Evolutionary conservation across 345 rosid genomes (phyloP).

Genomic region (Turnera subulata): DNA sequence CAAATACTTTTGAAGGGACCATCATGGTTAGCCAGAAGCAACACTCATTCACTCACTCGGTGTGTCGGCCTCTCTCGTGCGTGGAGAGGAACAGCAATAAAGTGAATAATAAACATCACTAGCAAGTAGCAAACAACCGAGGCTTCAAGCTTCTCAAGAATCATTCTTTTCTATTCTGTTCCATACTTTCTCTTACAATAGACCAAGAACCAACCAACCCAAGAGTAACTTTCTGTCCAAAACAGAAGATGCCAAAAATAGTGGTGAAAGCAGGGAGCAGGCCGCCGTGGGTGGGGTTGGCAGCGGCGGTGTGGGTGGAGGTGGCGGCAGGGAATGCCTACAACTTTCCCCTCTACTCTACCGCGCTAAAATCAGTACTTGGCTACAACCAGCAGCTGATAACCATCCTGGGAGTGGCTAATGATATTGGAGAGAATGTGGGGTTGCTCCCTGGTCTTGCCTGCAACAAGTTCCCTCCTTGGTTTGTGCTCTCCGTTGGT

Average conservation of each 20-base stretch:
- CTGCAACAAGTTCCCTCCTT: conserved; percentile 87
- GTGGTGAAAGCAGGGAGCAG: conserved; percentile 73
- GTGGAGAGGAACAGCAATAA: too few relatives aligned
- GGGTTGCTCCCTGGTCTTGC: conserved; percentile 84
- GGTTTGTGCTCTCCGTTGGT: conserved; percentile 75
- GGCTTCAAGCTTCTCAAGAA: too few relatives aligned
- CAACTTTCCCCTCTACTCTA: conserved; percentile 82
- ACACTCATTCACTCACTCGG: too few relatives aligned
- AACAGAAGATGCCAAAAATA: conserved; percentile 32
- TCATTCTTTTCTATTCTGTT: too few relatives aligned
- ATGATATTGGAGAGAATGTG: conserved; percentile 84
- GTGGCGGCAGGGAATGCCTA: conserved; percentile 58
- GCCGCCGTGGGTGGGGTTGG: conserved; percentile 96
- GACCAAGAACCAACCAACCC: too few relatives aligned
- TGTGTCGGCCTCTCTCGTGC: too few relatives aligned
- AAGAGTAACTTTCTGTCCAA: too few relatives aligned
- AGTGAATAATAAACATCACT: too few relatives aligned
- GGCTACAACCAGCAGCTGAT: conserved; percentile 80
- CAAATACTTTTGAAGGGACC: too few relatives aligned
- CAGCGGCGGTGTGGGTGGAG: conserved; percentile 90
- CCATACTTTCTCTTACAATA: too few relatives aligned
- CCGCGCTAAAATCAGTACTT: conserved; percentile 65
- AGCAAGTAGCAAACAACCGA: too few relatives aligned
- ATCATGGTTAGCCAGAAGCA: too few relatives aligned
- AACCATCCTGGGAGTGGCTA: conserved; percentile 87